Evolutionary conservation across 768 basidiomycete species (phyloP).

Genomic region (Russula ochroleuca): DNA sequence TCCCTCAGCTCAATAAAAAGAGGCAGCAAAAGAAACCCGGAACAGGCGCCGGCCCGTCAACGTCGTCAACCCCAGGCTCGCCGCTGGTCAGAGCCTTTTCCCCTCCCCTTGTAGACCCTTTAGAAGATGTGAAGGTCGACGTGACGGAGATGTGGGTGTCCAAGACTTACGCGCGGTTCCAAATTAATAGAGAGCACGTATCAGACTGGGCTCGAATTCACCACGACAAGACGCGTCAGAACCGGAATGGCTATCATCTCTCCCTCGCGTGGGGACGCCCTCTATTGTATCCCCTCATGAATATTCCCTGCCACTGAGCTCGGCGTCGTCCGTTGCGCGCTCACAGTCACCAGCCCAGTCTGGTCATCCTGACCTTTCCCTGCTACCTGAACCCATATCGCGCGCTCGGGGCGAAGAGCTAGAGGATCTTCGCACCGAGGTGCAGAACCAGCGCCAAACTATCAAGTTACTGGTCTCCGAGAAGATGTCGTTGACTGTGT

Average conservation of each 20-base stretch:
- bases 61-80: conserved; percentile 42
- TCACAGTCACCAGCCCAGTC: conserved; percentile 16
- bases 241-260: conserved; percentile 56
- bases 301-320: conserved; percentile 30
- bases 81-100: conserved; percentile 34
- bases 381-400: conserved; percentile 28
- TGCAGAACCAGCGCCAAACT: conserved; percentile 63
- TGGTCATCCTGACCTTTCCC: conserved; percentile 23
- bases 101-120: conserved; percentile 30
- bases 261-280: conserved; percentile 42
- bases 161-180: background rate
- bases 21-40: conserved; percentile 64
- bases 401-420: conserved; percentile 25
- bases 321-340: conserved; percentile 31
- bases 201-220: conserved; percentile 41
- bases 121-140: conserved; percentile 45
- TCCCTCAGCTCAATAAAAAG: conserved; percentile 68
- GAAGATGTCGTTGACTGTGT: conserved; percentile 36
- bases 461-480: conserved; percentile 66
- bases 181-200: conserved; percentile 2
- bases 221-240: conserved; percentile 37
- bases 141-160: conserved; percentile 61
- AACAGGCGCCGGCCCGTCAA: conserved; percentile 33
- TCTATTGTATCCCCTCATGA: conserved; percentile 31
- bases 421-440: conserved; percentile 33